phyloP scores from a whole-genome alignment of 495 filamentous ascomycete species.

The Darksidea phi region DNA sequence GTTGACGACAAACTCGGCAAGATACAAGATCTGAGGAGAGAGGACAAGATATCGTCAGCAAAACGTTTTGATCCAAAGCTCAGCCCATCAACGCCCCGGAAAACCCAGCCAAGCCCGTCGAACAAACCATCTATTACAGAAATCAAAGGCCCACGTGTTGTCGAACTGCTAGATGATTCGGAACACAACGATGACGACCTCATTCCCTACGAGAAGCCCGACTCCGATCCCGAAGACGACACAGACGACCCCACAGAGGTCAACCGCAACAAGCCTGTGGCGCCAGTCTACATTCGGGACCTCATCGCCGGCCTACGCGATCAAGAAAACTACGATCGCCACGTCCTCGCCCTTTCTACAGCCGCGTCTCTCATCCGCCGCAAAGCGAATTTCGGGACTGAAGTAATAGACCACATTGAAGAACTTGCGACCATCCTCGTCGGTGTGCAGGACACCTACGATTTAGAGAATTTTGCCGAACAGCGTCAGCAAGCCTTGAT shows the following conservation, averaged over 20 bases:
- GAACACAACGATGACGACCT: conserved; percentile 79
- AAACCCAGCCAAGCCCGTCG: background rate
- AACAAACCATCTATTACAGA: conserved; percentile 56
- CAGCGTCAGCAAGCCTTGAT: conserved; percentile 80
- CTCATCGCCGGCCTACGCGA: conserved; percentile 76
- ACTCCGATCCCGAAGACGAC: conserved; percentile 86
- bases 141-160: conserved; percentile 50
- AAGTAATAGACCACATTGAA: conserved; percentile 78
- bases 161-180: conserved; percentile 46
- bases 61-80: background rate
- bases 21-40: conserved; percentile 43
- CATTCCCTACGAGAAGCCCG: conserved; percentile 81
- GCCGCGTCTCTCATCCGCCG: conserved; percentile 80
- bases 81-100: background rate
- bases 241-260: conserved; percentile 89
- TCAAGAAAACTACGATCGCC: conserved; percentile 77
- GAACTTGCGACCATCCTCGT: conserved; percentile 74
- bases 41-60: conserved; percentile 23
- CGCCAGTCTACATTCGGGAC: conserved; percentile 92
- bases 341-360: conserved; percentile 73
- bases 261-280: conserved; percentile 73
- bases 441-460: conserved; percentile 77
- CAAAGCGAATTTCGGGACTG: conserved; percentile 82
- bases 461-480: conserved; percentile 72
- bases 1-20: conserved; percentile 64